Evolutionary conservation across 2,329 filamentous ascomycete species (phyloP).

Genomic region (Trichoderma aggressivum): DNA sequence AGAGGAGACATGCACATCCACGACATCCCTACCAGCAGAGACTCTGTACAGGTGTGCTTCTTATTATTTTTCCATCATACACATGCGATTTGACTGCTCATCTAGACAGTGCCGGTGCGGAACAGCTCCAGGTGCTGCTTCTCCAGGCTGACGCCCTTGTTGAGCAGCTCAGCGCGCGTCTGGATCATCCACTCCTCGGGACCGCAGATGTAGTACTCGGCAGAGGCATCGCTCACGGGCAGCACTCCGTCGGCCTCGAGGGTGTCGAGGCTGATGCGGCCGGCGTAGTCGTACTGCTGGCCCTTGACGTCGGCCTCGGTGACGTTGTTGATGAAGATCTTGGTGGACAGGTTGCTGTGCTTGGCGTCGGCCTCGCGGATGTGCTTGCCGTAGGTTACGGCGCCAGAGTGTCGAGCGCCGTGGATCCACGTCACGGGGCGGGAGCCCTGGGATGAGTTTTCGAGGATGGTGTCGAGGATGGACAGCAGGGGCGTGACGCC

Average conservation of each 20-base stretch:
- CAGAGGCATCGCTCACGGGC: constrained; percentile 48
- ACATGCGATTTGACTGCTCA: background rate
- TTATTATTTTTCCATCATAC: background rate
- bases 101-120: constrained; percentile 46
- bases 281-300: constrained; percentile 56
- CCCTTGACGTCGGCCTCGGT: constrained; percentile 44
- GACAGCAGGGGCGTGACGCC: constrained; percentile 64
- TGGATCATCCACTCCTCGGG: constrained; percentile 67
- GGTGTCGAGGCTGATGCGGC: constrained; percentile 56
- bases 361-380: constrained; percentile 43
- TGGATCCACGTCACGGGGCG: constrained; percentile 62
- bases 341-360: constrained; percentile 34
- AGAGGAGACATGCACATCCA: background rate
- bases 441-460: constrained; percentile 25
- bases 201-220: constrained; percentile 71
- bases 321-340: constrained; percentile 57
- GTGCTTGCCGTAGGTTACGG: constrained; percentile 55
- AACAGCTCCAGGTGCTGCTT: constrained; percentile 68
- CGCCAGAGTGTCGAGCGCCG: constrained; percentile 48
- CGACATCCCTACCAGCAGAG: background rate
- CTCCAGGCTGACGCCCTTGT: constrained; percentile 53
- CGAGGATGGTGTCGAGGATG: constrained; percentile 56
- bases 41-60: background rate
- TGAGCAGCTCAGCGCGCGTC: constrained; percentile 50
- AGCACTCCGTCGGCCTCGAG: constrained; percentile 53